A percentile compares a stretch with the other conserved stretches of the same genome.
phyloP scores from a whole-genome alignment of 2,329 filamentous ascomycete species.

The Cylindrodendrum hubeiense region DNA sequence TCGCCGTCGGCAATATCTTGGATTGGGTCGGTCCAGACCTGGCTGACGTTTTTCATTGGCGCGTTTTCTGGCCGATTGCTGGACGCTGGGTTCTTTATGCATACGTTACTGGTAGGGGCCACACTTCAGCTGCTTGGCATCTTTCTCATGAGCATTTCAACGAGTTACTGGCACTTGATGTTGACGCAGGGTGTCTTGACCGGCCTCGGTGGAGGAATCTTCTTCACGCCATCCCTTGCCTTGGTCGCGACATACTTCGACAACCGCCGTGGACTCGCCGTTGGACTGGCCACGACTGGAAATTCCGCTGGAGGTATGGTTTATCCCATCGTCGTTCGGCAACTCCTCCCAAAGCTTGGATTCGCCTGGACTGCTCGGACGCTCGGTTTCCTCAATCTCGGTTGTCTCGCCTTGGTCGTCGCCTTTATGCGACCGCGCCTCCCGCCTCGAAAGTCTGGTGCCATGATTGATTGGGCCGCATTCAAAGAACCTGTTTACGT shows the following conservation, averaged over 20 bases:
- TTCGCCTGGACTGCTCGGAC: conserved; percentile 71
- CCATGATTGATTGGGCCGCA: conserved; percentile 48
- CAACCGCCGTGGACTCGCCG: conserved; percentile 64
- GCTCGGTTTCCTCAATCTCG: conserved; percentile 77
- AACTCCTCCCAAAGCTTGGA: conserved; percentile 63
- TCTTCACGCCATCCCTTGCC: conserved; percentile 68
- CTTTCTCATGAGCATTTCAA: conserved; percentile 58
- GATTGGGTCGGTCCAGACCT: conserved; percentile 61
- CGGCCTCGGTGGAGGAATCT: conserved; percentile 63
- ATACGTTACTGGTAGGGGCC: conserved; percentile 54
- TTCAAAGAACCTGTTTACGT: conserved; percentile 52
- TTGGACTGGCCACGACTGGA: conserved; percentile 69
- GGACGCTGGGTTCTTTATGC: conserved; percentile 58
- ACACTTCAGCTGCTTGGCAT: conserved; percentile 56
- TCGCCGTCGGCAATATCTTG: conserved; percentile 56
- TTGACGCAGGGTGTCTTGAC: conserved; percentile 65
- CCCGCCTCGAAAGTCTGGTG: conserved; percentile 37
- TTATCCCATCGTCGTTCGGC: conserved; percentile 65
- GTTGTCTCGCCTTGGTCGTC: conserved; percentile 73
- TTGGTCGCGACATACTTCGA: conserved; percentile 72
- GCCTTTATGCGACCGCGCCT: conserved; percentile 48
- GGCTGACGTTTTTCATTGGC: conserved; percentile 57
- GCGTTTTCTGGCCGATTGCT: conserved; percentile 58
- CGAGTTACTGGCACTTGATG: conserved; percentile 62
- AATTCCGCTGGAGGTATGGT: conserved; percentile 66